These are phyloP conservation scores for Clausena lansium DNA, from an alignment of 345 rosid genomes.

Conservation along the genomic window DNA sequence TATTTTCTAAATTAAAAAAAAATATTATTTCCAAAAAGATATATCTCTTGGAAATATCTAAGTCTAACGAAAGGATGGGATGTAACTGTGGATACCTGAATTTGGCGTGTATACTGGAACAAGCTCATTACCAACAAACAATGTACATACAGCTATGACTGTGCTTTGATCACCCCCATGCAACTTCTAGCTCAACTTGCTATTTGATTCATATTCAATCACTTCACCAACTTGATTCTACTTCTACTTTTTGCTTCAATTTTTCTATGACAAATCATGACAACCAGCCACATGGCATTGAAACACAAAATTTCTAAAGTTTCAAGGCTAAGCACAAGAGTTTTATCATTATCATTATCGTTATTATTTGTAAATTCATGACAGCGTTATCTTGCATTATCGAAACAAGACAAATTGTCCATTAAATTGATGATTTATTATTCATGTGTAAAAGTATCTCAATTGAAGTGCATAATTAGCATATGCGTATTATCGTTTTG, in stretches of 20 bases:
- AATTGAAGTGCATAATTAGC: neutral
- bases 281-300: neutral
- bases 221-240: neutral
- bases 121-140: neutral
- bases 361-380: neutral
- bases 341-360: neutral
- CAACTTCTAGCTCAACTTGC: constrained; percentile 11
- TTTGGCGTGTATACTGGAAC: neutral
- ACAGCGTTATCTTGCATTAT: neutral
- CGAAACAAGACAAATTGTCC: neutral
- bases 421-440: neutral
- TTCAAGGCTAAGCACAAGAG: neutral
- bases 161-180: neutral
- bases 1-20: neutral
- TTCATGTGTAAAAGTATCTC: neutral
- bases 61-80: neutral
- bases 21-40: neutral
- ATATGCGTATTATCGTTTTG: too few relatives aligned
- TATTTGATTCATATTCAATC: neutral
- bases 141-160: neutral
- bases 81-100: neutral
- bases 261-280: neutral
- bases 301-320: neutral
- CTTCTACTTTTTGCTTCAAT: neutral
- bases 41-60: neutral